These are phyloP conservation scores for Leccinum pachyderme DNA, from an alignment of 1,284 basidiomycete species.

Conservation along the genomic window DNA sequence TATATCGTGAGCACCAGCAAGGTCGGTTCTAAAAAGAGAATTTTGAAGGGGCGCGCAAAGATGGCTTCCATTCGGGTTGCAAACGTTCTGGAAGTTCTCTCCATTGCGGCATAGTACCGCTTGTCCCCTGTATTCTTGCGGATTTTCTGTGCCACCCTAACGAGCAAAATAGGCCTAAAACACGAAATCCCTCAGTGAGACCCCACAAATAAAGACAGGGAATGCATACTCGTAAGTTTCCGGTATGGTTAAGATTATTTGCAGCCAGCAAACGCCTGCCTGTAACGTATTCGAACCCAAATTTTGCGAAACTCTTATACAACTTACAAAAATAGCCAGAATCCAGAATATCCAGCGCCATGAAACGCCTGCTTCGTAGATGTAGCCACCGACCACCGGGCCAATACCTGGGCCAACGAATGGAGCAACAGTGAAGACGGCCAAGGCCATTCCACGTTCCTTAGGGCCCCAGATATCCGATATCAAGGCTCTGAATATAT, in stretches of 20 bases:
- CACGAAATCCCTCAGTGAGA: neutral
- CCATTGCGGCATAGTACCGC: slow-evolving; percentile 56
- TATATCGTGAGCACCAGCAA: slow-evolving; percentile 69
- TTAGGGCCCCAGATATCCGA: slow-evolving; percentile 70
- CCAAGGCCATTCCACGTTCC: slow-evolving; percentile 66
- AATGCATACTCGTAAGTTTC: slow-evolving; percentile 62
- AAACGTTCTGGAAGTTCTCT: slow-evolving; percentile 41
- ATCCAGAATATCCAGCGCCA: slow-evolving; percentile 83
- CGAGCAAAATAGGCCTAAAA: slow-evolving; percentile 54
- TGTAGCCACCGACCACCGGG: slow-evolving; percentile 62
- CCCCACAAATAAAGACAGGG: neutral
- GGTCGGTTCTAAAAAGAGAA: slow-evolving; percentile 78
- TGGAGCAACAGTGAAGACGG: slow-evolving; percentile 70
- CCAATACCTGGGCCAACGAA: slow-evolving; percentile 74
- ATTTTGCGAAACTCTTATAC: neutral
- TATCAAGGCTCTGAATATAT: slow-evolving; percentile 43
- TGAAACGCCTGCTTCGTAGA: slow-evolving; percentile 45
- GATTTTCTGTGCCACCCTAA: slow-evolving; percentile 40
- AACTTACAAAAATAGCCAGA: slow-evolving; percentile 57
- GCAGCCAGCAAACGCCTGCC: slow-evolving; percentile 44
- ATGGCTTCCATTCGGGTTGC: slow-evolving; percentile 46
- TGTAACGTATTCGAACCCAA: slow-evolving; percentile 15
- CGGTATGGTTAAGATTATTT: slow-evolving; percentile 67
- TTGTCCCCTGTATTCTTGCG: slow-evolving; percentile 62
- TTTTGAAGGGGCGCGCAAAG: slow-evolving; percentile 61